These are phyloP conservation scores for Suhomyces choctaworum DNA, from an alignment of 1,139 yeast species.

Conservation along the genomic window DNA sequence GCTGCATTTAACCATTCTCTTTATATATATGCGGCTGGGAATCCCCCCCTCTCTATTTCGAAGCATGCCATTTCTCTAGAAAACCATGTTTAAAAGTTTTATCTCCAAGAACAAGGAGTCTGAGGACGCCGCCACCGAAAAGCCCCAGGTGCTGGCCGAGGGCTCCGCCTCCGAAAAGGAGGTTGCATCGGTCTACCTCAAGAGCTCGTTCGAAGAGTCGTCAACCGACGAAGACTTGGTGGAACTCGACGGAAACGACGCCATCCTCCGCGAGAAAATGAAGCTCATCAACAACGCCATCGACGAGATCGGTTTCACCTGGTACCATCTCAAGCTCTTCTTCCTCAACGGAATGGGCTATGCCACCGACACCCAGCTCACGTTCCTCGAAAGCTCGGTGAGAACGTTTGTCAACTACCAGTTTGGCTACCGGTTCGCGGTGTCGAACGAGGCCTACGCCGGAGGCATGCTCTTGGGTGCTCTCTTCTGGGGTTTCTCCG, in stretches of 20 bases:
- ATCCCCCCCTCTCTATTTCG: not conserved
- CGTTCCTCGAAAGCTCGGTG: conserved; percentile 40
- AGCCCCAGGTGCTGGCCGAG: not conserved
- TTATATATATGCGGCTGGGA: not conserved
- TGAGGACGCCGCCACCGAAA: not conserved
- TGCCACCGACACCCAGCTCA: conserved; percentile 60
- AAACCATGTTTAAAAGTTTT: not conserved
- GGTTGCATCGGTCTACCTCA: conserved; percentile 5
- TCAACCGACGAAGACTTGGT: conserved; percentile 18
- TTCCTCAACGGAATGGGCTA: conserved; percentile 63
- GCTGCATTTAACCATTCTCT: not conserved
- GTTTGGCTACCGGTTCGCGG: conserved; percentile 37
- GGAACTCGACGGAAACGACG: conserved; percentile 27
- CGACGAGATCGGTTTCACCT: conserved; percentile 54
- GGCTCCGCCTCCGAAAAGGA: conserved; percentile 5
- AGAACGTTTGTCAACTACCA: conserved; percentile 44
- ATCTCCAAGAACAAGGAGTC: not conserved
- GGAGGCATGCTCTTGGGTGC: conserved; percentile 59
- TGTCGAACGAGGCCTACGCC: conserved; percentile 25
- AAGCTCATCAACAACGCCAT: conserved; percentile 45
- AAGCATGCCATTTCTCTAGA: not conserved
- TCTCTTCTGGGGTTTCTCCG: conserved; percentile 28
- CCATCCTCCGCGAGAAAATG: conserved; percentile 37
- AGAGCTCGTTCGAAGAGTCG: conserved; percentile 9
- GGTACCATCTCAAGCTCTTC: conserved; percentile 44